phyloP scores from a whole-genome alignment of 148 eudicot species.

The Camellia lanceoleosa region DNA sequence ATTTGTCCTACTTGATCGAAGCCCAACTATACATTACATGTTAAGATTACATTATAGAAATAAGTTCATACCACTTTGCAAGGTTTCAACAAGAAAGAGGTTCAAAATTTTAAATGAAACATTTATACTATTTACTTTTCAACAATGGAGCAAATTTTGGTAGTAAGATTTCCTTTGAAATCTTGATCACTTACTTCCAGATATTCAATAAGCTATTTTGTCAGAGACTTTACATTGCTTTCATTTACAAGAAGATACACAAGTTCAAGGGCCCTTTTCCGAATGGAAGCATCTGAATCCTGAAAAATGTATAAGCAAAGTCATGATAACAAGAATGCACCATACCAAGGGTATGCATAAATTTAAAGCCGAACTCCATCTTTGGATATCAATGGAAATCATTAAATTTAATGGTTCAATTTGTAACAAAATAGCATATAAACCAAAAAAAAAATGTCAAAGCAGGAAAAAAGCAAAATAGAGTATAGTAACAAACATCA shows the following conservation, averaged over 20 bases:
- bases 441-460: background rate
- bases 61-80: background rate
- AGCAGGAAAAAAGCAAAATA: background rate
- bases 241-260: conserved; percentile 90
- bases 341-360: background rate
- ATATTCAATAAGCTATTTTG: conserved; percentile 83
- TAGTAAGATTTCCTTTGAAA: conserved; percentile 86
- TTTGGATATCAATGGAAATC: background rate
- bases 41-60: background rate
- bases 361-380: background rate
- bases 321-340: background rate
- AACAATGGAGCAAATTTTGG: conserved; percentile 94
- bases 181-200: conserved; percentile 85
- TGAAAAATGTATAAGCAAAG: conserved; percentile 33
- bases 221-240: conserved; percentile 83
- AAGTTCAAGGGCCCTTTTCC: conserved; percentile 97
- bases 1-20: background rate
- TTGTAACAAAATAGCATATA: background rate
- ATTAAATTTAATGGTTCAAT: background rate
- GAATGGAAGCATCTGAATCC: conserved; percentile 98
- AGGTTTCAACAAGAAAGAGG: background rate
- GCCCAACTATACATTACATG: background rate
- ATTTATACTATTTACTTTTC: conserved; percentile 72
- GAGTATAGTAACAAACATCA: background rate
- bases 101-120: background rate